phyloP scores from a whole-genome alignment of 495 filamentous ascomycete genomes.

The Neurospora discreta region DNA sequence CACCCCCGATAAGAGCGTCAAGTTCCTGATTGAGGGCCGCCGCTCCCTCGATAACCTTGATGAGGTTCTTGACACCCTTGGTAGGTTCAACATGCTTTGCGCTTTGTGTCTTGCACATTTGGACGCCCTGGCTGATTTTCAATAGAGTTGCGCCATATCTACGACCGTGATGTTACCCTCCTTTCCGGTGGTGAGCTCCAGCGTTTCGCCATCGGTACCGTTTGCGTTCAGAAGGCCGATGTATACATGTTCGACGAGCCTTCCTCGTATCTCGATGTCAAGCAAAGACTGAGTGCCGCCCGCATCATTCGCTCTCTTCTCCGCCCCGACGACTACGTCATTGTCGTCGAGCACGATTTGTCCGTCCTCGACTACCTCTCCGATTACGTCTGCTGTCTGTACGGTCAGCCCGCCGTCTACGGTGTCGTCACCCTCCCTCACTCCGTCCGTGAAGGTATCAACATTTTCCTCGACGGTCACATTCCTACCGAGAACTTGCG shows the following conservation, averaged over 20 bases:
- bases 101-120: conserved; percentile 3
- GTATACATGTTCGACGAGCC: conserved; percentile 99
- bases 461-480: conserved; percentile 97
- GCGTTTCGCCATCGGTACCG: conserved; percentile 89
- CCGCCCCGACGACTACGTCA: conserved; percentile 85
- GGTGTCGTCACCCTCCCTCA: conserved; percentile 96
- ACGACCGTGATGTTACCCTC: conserved; percentile 73
- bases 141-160: conserved; percentile 72
- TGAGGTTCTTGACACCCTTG: conserved; percentile 73
- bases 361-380: conserved; percentile 96
- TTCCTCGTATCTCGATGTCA: conserved; percentile 94
- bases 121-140: conserved; percentile 3
- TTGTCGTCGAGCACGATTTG: conserved; percentile 98
- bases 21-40: conserved; percentile 61
- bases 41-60: conserved; percentile 70
- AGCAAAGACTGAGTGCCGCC: conserved; percentile 88
- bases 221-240: conserved; percentile 92
- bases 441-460: conserved; percentile 97
- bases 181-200: conserved; percentile 97
- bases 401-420: conserved; percentile 88
- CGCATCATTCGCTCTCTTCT: conserved; percentile 83
- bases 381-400: conserved; percentile 95
- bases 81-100: conserved; percentile 28
- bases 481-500: conserved; percentile 97
- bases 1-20: conserved; percentile 62